A percentile compares a stretch with the other conserved stretches of the same genome.
Evolutionary conservation across 2,329 filamentous ascomycete species (phyloP).

Genomic region (Colletotrichum cordylinicola): DNA sequence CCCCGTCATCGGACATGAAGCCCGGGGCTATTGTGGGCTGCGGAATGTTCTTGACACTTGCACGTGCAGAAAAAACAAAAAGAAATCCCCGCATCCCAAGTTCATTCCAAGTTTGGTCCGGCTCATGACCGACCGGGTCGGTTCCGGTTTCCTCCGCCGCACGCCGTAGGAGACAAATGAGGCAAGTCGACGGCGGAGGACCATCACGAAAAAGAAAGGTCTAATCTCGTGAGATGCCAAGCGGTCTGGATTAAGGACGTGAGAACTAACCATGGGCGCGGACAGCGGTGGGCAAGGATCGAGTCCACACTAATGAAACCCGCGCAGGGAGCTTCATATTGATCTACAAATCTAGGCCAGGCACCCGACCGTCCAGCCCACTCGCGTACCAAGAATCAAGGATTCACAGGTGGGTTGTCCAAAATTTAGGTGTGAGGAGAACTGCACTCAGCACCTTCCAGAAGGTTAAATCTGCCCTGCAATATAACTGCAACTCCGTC

Average conservation of each 20-base stretch:
- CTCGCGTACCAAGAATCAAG: not conserved
- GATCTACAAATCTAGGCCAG: constrained; percentile 9
- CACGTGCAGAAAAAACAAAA: not conserved
- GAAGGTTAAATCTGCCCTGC: constrained; percentile 19
- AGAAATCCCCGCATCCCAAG: not conserved
- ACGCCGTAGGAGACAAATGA: not conserved
- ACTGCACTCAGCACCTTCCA: not conserved
- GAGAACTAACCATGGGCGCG: not conserved
- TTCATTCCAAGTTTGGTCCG: not conserved
- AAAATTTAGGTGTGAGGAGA: not conserved
- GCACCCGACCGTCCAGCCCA: not conserved
- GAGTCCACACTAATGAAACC: constrained; percentile 19
- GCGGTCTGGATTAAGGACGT: not conserved
- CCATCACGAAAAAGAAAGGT: not conserved
- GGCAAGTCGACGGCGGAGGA: not conserved
- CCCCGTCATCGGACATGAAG: not conserved
- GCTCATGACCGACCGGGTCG: not conserved
- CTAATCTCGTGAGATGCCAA: not conserved
- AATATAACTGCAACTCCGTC: not conserved
- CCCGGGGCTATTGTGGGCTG: not conserved
- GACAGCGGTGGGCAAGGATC: not conserved
- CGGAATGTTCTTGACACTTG: not conserved
- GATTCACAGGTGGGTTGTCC: not conserved
- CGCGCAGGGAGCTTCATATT: constrained; percentile 2
- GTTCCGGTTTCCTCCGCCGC: not conserved